These are phyloP conservation scores for Leishmania gerbilli DNA, from an alignment of 208 protist genomes.

Conservation along the genomic window DNA sequence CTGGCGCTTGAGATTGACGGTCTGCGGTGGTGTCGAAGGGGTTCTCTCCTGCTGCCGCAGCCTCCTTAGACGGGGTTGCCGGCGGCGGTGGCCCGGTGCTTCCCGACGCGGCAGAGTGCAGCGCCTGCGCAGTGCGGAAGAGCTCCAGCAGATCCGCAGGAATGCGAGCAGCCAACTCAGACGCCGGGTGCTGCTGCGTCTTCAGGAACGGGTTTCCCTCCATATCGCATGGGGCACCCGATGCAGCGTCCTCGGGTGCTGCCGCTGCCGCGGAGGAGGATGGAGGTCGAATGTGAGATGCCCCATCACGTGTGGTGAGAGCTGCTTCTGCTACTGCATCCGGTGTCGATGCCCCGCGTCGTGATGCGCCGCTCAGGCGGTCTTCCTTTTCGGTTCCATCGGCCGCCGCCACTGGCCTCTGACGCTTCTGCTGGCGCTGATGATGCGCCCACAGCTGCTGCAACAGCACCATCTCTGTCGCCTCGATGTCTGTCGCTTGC, in stretches of 20 bases:
- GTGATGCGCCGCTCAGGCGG: not conserved
- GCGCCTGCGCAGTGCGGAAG: slow-evolving; percentile 20
- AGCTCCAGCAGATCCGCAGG: slow-evolving; percentile 16
- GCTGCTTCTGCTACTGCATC: not conserved
- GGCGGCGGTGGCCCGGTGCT: not conserved
- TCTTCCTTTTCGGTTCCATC: not conserved
- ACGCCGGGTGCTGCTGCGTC: not conserved
- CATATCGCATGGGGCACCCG: not conserved
- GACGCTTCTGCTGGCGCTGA: not conserved
- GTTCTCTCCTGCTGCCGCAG: not conserved
- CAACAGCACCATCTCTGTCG: slow-evolving; percentile 7
- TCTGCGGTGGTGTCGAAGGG: not conserved
- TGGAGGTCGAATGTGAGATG: not conserved
- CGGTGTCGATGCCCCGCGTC: not conserved
- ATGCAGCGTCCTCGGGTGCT: not conserved
- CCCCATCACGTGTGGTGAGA: not conserved
- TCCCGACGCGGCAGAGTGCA: not conserved
- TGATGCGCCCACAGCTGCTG: slow-evolving; percentile 16
- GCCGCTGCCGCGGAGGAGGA: not conserved
- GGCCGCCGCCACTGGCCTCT: not conserved
- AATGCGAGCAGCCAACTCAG: not conserved
- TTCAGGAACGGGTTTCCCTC: not conserved
- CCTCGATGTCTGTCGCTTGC: slow-evolving; percentile 6
- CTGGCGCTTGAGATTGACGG: not conserved
- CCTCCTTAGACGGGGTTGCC: not conserved